These are phyloP conservation scores for Dunaliella sp. DNA, from an alignment of 139 green algal genomes.

Conservation along the genomic window DNA sequence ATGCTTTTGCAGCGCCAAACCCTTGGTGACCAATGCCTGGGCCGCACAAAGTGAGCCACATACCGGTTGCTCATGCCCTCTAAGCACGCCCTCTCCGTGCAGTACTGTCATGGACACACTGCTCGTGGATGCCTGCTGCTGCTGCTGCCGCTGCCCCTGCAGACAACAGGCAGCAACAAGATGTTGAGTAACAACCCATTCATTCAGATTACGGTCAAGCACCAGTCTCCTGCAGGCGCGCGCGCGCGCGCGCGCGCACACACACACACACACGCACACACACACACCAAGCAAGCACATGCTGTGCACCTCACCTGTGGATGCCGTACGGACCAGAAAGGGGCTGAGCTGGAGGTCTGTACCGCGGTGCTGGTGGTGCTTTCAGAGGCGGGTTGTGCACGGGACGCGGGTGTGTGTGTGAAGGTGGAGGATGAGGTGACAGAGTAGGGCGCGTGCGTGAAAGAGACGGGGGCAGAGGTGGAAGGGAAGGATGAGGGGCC, in stretches of 20 bases:
- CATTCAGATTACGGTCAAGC: too few species aligned
- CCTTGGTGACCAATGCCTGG: too few species aligned
- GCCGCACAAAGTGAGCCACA: too few species aligned
- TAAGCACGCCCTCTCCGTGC: slow-evolving; percentile 30
- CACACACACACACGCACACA: too few species aligned
- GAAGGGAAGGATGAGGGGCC: background rate
- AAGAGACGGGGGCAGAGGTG: background rate
- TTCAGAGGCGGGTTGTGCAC: background rate
- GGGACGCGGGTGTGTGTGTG: background rate
- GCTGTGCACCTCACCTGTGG: background rate
- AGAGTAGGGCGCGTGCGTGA: background rate
- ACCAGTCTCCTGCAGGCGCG: too few species aligned
- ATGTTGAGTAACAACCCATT: too few species aligned
- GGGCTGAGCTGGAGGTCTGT: too few species aligned
- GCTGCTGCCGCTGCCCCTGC: background rate
- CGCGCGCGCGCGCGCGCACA: too few species aligned
- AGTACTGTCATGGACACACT: background rate
- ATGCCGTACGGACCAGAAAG: background rate
- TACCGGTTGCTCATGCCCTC: slow-evolving; percentile 40
- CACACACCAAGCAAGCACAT: too few species aligned
- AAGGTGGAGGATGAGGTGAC: background rate
- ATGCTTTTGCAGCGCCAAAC: too few species aligned
- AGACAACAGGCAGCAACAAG: too few species aligned
- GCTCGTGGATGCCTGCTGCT: background rate
- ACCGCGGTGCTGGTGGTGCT: background rate